Evolutionary conservation across 768 basidiomycete species (phyloP).

Genomic region (Trametes cingulata): DNA sequence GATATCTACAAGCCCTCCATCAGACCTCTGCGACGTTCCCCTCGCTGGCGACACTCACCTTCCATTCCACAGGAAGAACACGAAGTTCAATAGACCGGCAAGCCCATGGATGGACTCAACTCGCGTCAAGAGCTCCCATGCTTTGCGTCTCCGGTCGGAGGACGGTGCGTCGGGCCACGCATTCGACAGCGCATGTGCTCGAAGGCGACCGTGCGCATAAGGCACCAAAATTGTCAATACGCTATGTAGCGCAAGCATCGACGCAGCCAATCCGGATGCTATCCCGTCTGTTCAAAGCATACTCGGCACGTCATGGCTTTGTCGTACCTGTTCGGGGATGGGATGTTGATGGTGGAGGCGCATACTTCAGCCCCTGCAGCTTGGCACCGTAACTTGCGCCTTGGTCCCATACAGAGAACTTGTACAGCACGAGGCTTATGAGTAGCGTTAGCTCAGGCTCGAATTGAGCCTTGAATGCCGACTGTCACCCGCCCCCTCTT

Average conservation of each 20-base stretch:
- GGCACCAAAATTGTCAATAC: constrained; percentile 72
- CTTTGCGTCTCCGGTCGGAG: constrained; percentile 68
- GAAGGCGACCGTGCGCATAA: constrained; percentile 76
- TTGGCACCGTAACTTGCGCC: constrained; percentile 84
- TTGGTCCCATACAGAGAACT: constrained; percentile 78
- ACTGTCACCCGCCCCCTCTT: constrained; percentile 36
- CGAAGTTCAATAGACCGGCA: constrained; percentile 71
- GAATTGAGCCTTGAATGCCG: constrained; percentile 57
- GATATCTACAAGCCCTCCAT: constrained; percentile 57
- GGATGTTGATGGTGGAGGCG: constrained; percentile 22
- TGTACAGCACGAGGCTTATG: constrained; percentile 74
- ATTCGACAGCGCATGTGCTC: constrained; percentile 71
- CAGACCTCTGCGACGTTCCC: no score
- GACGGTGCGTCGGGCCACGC: constrained; percentile 93
- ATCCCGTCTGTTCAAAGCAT: constrained; percentile 17
- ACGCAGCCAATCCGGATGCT: constrained; percentile 70
- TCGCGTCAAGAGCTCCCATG: constrained; percentile 68
- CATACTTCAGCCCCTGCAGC: constrained; percentile 76
- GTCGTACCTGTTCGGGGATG: constrained; percentile 33
- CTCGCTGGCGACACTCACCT: no score
- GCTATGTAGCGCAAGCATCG: constrained; percentile 65
- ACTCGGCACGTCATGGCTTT: constrained; percentile 5
- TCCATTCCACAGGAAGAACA: constrained; percentile 84
- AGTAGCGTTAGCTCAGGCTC: constrained; percentile 75
- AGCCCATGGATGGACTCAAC: constrained; percentile 68